Percentiles rank a stretch among this genome's conserved stretches.
phyloP scores from a whole-genome alignment of 1,284 basidiomycete genomes.

The Thecaphora thlaspeos region DNA sequence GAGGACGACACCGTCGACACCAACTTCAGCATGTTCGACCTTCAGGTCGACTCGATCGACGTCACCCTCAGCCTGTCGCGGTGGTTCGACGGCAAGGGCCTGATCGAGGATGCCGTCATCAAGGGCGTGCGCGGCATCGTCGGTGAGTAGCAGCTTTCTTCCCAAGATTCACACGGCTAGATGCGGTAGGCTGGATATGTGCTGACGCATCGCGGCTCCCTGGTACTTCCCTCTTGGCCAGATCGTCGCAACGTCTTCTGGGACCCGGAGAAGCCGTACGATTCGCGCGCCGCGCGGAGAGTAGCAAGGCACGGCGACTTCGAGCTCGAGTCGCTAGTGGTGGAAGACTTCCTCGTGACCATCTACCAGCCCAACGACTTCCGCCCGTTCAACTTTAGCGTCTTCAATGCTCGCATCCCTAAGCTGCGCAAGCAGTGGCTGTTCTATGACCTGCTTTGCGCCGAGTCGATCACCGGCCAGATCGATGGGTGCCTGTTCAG shows the following conservation, averaged over 20 bases:
- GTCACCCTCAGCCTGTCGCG: conserved; percentile 88
- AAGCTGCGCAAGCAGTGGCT: conserved; percentile 89
- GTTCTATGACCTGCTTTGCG: conserved; percentile 78
- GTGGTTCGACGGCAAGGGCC: conserved; percentile 94
- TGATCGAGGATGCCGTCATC: conserved; percentile 84
- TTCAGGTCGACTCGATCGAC: conserved; percentile 76
- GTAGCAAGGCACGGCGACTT: conserved; percentile 77
- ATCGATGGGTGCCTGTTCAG: conserved; percentile 98
- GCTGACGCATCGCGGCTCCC: too few species aligned
- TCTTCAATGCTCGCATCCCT: conserved; percentile 88
- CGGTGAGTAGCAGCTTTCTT: conserved; percentile 66
- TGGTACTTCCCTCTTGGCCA: conserved; percentile 59
- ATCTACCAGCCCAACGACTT: conserved; percentile 91
- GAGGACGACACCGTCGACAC: conserved; percentile 43
- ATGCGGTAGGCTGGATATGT: too few species aligned
- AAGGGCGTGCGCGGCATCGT: conserved; percentile 91
- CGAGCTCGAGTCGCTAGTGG: conserved; percentile 79
- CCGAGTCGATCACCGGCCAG: conserved; percentile 93
- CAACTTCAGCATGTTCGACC: conserved; percentile 57
- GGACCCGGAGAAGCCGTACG: conserved; percentile 74
- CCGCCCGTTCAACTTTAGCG: conserved; percentile 82
- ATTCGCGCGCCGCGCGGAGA: conserved; percentile 80
- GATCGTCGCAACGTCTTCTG: conserved; percentile 87
- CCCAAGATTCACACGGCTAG: too few species aligned
- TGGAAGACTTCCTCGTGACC: conserved; percentile 91